These are phyloP conservation scores for Salmacisia buchloeana DNA, from an alignment of 1,284 basidiomycete genomes.

Conservation along the genomic window DNA sequence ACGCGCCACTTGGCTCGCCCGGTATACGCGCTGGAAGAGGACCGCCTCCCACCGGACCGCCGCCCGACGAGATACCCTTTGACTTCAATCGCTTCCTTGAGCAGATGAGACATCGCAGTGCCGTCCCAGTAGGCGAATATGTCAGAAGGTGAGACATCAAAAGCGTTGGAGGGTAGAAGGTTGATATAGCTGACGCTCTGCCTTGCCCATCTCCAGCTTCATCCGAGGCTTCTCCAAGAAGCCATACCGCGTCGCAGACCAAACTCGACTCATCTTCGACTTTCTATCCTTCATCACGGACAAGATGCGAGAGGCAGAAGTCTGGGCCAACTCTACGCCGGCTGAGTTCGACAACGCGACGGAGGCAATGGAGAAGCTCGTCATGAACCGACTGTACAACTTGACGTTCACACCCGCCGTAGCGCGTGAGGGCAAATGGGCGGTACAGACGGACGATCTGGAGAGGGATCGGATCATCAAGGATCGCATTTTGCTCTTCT, in stretches of 20 bases:
- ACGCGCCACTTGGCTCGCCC: not conserved
- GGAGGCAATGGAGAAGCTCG: slow-evolving; percentile 98
- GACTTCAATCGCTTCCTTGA: slow-evolving; percentile 50
- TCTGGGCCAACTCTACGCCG: slow-evolving; percentile 55
- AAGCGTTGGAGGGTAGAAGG: no score
- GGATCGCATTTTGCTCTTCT: slow-evolving; percentile 85
- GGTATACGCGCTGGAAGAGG: not conserved
- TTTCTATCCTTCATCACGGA: slow-evolving; percentile 48
- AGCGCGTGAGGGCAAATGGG: slow-evolving; percentile 42
- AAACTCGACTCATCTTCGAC: slow-evolving; percentile 50
- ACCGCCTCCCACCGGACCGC: not conserved
- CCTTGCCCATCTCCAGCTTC: slow-evolving; percentile 25
- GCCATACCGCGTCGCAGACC: slow-evolving; percentile 45
- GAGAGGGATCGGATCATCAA: slow-evolving; percentile 84
- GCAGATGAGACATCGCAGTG: slow-evolving; percentile 48
- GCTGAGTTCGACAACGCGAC: slow-evolving; percentile 90
- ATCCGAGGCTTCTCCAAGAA: slow-evolving; percentile 49
- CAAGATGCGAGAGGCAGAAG: slow-evolving; percentile 39
- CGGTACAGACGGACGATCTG: slow-evolving; percentile 74
- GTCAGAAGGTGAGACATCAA: slow-evolving; percentile 27
- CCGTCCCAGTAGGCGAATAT: slow-evolving; percentile 47
- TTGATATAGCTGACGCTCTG: not conserved
- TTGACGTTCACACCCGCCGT: slow-evolving; percentile 48
- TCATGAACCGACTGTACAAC: slow-evolving; percentile 89
- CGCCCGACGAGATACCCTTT: slow-evolving; percentile 35